Evolutionary conservation across 2,329 filamentous ascomycete genomes (phyloP).

Genomic region (Fusarium albidum): DNA sequence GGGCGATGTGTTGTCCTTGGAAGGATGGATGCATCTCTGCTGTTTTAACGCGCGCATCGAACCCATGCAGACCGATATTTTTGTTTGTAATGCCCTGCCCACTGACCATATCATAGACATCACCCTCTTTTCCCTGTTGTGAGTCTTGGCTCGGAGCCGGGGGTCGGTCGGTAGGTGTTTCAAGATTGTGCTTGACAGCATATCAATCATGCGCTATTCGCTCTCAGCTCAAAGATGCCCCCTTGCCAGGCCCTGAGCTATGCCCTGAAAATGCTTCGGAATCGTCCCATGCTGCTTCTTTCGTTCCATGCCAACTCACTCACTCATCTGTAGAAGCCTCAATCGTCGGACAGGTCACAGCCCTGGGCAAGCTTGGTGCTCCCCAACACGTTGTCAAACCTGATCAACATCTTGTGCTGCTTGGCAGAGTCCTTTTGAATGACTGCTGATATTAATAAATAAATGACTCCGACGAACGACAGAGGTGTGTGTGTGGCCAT

Average conservation of each 20-base stretch:
- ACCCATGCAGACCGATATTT: slow-evolving; percentile 31
- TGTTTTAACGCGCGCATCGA: not conserved
- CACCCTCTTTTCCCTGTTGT: slow-evolving; percentile 29
- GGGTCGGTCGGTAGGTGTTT: slow-evolving; percentile 33
- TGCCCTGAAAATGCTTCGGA: slow-evolving; percentile 15
- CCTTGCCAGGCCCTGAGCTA: slow-evolving; percentile 4
- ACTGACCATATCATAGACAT: slow-evolving; percentile 11
- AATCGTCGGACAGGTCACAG: slow-evolving; percentile 29
- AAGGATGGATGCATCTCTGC: no score
- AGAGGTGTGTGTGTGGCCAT: not conserved
- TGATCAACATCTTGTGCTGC: slow-evolving; percentile 15
- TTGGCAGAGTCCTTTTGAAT: slow-evolving; percentile 8
- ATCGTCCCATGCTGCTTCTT: slow-evolving; percentile 25
- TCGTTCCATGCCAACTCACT: slow-evolving; percentile 23
- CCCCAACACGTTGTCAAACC: slow-evolving; percentile 3
- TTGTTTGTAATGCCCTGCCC: slow-evolving; percentile 19
- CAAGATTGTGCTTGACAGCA: slow-evolving; percentile 8
- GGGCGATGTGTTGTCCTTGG: slow-evolving; percentile 15
- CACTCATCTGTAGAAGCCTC: slow-evolving; percentile 15
- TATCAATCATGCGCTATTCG: slow-evolving; percentile 26
- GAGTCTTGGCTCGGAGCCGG: slow-evolving; percentile 22
- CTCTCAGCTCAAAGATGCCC: not conserved
- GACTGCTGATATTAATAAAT: not conserved
- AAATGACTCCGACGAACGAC: not conserved
- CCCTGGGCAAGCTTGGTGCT: slow-evolving; percentile 13